Conservation (phyloP, 2,329 filamentous ascomycete genomes). For the Dryadomyces quercivorus region DNA sequence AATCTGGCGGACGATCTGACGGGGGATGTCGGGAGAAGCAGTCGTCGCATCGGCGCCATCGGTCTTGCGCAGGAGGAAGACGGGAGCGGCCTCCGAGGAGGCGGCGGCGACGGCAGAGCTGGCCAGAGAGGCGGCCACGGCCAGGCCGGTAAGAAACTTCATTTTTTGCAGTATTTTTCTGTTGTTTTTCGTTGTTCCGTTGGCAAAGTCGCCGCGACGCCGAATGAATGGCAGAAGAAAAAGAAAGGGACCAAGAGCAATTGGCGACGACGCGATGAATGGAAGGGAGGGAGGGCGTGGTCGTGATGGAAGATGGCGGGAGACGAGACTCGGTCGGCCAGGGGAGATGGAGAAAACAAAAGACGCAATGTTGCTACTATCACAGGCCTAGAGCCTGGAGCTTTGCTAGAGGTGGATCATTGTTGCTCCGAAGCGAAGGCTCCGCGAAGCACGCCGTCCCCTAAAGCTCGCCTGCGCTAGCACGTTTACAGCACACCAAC, state of each 20-base stretch:
- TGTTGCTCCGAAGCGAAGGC: slow-evolving; percentile 2
- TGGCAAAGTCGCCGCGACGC: neutral
- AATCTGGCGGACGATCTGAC: slow-evolving; percentile 44
- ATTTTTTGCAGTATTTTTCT: slow-evolving; percentile 10
- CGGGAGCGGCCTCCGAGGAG: slow-evolving; percentile 31
- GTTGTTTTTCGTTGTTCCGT: neutral
- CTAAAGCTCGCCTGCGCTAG: too few relatives aligned
- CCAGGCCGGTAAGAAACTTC: slow-evolving; percentile 19
- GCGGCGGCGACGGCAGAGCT: slow-evolving; percentile 21
- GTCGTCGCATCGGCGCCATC: slow-evolving; percentile 13
- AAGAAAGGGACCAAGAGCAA: neutral
- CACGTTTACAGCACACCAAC: neutral
- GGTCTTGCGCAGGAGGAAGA: slow-evolving; percentile 36
- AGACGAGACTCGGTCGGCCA: neutral
- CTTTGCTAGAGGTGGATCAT: slow-evolving; percentile 6
- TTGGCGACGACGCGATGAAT: slow-evolving; percentile 1
- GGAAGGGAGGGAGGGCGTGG: neutral
- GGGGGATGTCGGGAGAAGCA: slow-evolving; percentile 30
- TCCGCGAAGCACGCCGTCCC: neutral
- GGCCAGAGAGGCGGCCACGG: slow-evolving; percentile 18
- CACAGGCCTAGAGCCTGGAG: neutral
- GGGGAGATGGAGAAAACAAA: neutral
- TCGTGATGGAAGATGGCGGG: neutral
- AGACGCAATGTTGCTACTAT: neutral
- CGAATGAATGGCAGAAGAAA: neutral